Percentiles rank a stretch among this genome's conserved stretches.
Evolutionary conservation across 768 basidiomycete genomes (phyloP).

Genomic region (Lactarius quietus): DNA sequence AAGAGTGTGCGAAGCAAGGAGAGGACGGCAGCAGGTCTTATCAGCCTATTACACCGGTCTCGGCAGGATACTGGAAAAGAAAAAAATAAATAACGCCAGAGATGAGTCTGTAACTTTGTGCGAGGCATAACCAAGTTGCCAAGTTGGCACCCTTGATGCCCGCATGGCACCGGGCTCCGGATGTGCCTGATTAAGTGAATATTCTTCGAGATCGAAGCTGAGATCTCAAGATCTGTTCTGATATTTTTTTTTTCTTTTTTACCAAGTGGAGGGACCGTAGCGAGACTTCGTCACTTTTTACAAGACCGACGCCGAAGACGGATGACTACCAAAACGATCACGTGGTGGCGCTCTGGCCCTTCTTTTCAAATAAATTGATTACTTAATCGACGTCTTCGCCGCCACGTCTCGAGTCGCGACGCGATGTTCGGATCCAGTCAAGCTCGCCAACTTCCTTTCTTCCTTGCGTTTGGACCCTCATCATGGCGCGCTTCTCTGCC

Average conservation of each 20-base stretch:
- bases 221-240: conserved; percentile 15
- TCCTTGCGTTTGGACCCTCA: conserved; percentile 10
- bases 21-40: conserved; percentile 18
- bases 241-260: conserved; percentile 4
- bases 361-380: conserved; percentile 8
- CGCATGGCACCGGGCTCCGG: conserved; percentile 20
- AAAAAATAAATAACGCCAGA: conserved; percentile 10
- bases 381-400: conserved; percentile 15
- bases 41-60: conserved; percentile 21
- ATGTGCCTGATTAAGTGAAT: conserved; percentile 25
- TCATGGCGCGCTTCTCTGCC: conserved; percentile 24
- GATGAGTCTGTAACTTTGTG: conserved; percentile 18
- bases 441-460: conserved; percentile 17
- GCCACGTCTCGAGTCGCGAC: conserved; percentile 18
- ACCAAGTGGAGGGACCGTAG: background rate
- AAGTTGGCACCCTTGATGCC: conserved; percentile 17
- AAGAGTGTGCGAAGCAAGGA: conserved; percentile 14
- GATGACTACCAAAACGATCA: conserved; percentile 16
- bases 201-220: conserved; percentile 22
- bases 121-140: background rate
- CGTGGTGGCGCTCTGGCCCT: conserved; percentile 19
- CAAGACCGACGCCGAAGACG: conserved; percentile 20
- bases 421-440: conserved; percentile 22
- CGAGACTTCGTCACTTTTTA: conserved; percentile 8
- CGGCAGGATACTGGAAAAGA: conserved; percentile 13